A percentile compares a stretch with the other conserved stretches of the same genome.
These are phyloP conservation scores for Tylopilus rubrobrunneus DNA, from an alignment of 768 basidiomycete genomes.

Conservation along the genomic window DNA sequence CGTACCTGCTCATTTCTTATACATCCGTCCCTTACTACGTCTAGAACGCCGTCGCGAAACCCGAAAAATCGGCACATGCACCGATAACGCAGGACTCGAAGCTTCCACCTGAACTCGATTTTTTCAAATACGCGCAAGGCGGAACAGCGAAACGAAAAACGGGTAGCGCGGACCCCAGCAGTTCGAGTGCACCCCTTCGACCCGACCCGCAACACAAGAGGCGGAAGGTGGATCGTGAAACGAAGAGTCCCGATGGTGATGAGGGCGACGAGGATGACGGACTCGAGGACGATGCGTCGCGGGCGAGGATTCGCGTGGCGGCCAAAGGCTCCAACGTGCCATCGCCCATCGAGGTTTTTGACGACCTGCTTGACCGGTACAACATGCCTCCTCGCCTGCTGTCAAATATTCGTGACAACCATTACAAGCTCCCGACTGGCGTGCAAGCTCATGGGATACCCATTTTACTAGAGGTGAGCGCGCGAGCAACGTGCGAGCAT, in stretches of 20 bases:
- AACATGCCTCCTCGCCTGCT: constrained; percentile 56
- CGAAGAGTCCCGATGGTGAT: constrained; percentile 20
- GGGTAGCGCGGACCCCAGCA: constrained; percentile 13
- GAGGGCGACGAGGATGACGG: constrained; percentile 23
- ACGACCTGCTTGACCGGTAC: constrained; percentile 55
- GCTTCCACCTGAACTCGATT: constrained; percentile 79
- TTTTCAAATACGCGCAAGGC: constrained; percentile 82
- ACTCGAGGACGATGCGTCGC: constrained; percentile 19
- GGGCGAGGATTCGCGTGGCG: constrained; percentile 59
- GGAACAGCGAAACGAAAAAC: constrained; percentile 51
- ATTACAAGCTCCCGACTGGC: constrained; percentile 67
- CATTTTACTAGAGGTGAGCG: constrained; percentile 68
- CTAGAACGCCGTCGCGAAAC: constrained; percentile 25
- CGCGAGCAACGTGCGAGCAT: constrained; percentile 1
- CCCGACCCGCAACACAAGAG: constrained; percentile 23
- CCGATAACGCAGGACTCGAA: constrained; percentile 36
- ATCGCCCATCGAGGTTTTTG: constrained; percentile 51
- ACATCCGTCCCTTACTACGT: neutral
- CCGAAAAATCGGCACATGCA: constrained; percentile 22
- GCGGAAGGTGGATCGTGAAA: constrained; percentile 25
- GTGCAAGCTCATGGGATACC: constrained; percentile 81
- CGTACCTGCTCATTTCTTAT: no score
- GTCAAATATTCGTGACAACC: constrained; percentile 57
- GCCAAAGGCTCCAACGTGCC: constrained; percentile 75
- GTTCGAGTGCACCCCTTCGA: constrained; percentile 8